Evolutionary conservation across 2,329 filamentous ascomycete genomes (phyloP), one percentile per base, ranked within the genome.

Genomic region (Diaporthe helianthi): DNA sequence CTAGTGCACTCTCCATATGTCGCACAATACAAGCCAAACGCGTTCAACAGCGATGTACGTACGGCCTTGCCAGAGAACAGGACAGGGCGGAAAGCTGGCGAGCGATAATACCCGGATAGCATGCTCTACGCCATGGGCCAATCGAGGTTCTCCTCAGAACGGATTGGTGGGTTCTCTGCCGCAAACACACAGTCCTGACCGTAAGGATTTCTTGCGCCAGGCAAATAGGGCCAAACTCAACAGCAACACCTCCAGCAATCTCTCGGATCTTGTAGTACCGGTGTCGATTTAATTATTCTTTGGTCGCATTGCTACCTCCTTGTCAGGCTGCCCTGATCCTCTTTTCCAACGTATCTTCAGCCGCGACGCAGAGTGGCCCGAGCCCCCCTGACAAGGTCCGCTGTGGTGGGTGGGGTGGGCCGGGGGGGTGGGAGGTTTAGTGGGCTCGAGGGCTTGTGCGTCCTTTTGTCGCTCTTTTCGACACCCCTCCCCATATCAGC

Each of bases 361-460:
- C 58, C 44, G 46, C 41, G 66, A 69, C 41, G 29, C 60, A 65
- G 17, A 52, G 60, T 65, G 44, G 52, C 36, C 66, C 52, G 46
- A 66, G 68, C 52, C 46, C 38, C 49, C 44, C 49, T 67, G 38
- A 24, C 52, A 51, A 52, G 58, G 44, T 33, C 44, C 58, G 49
- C 51, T 29, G 51, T 38, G 22, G 44, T 41, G 52, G 33, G 17
- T 41, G 52, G 33, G 17, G 58, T 58, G 60, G 68, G 49, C 38
- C 31, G 24, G 46, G n/a, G n/a, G 51, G 65, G 51, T 47, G 24
- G 13, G n/a, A 36, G 29, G 49, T 44, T 31, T 24, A 52, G 53
- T 49, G 51, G 64, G 51, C 64, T 49, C 41, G 17, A 53, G 33
- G 44, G 69, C 53, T 70, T 58, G 69, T 71, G 69, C 65, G 65